Conservation (phyloP, 768 basidiomycete species). For the Mycena epipterygia region DNA sequence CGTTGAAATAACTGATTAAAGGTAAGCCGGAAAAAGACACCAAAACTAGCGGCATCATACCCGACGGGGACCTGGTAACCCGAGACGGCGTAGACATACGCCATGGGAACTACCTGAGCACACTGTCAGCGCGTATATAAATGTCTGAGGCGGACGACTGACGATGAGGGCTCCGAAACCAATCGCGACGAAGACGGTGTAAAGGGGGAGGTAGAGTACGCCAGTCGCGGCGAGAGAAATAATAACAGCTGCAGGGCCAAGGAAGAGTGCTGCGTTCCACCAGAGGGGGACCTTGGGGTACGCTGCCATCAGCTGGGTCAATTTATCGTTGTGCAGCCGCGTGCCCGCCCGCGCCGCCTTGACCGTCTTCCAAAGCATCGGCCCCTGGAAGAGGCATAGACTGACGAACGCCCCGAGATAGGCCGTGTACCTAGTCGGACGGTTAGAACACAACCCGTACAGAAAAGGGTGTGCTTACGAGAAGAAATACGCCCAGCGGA, state of each 20-base stretch:
- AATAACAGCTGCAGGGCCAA: constrained; percentile 32
- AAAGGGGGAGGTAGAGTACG: constrained; percentile 41
- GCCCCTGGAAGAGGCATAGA: constrained; percentile 41
- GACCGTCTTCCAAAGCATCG: constrained; percentile 34
- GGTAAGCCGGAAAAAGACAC: not conserved
- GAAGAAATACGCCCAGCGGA: constrained; percentile 38
- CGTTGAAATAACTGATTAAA: constrained; percentile 41
- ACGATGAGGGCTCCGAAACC: constrained; percentile 40
- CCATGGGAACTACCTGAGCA: constrained; percentile 28
- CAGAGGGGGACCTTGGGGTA: constrained; percentile 42
- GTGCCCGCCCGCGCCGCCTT: constrained; percentile 14
- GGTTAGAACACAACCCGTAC: not conserved
- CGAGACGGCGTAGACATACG: constrained; percentile 40
- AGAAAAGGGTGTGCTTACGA: not conserved
- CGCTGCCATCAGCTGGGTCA: constrained; percentile 40
- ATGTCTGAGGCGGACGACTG: constrained; percentile 3
- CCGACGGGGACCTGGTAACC: constrained; percentile 38
- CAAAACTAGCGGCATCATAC: not conserved
- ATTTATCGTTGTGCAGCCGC: constrained; percentile 36
- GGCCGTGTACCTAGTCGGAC: constrained; percentile 34
- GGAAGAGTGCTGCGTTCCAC: constrained; percentile 41
- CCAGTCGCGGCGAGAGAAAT: constrained; percentile 38
- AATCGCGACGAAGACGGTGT: constrained; percentile 42
- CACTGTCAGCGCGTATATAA: not conserved
- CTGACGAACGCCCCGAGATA: constrained; percentile 42